These are phyloP conservation scores for Starmerella etchellsii DNA, from an alignment of 805 yeast species.

Conservation along the genomic window DNA sequence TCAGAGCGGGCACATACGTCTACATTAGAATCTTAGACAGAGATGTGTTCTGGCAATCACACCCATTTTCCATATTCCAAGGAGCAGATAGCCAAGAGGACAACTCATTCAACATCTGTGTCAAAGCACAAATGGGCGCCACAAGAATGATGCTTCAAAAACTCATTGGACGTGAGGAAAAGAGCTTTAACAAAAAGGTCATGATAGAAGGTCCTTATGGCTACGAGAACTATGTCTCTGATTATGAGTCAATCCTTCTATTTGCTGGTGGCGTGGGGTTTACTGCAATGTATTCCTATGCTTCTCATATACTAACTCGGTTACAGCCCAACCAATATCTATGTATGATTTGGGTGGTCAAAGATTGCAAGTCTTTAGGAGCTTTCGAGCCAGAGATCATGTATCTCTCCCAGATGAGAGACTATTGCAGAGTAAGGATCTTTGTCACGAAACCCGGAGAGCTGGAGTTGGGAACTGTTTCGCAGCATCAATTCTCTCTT, in stretches of 20 bases:
- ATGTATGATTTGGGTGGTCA: conserved; percentile 24
- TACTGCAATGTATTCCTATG: conserved; percentile 43
- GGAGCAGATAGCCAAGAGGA: conserved; percentile 27
- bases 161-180: conserved; percentile 25
- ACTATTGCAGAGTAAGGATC: conserved; percentile 9
- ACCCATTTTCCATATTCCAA: conserved; percentile 46
- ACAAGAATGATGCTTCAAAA: conserved; percentile 32
- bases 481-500: background rate
- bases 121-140: conserved; percentile 44
- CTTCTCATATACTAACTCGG: conserved; percentile 24
- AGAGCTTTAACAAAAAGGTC: conserved; percentile 27
- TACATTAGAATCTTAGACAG: conserved; percentile 43
- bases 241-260: conserved; percentile 37
- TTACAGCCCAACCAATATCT: conserved; percentile 14
- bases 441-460: conserved; percentile 14
- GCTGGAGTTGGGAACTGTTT: conserved; percentile 4
- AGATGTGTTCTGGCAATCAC: conserved; percentile 53
- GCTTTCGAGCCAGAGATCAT: conserved; percentile 39
- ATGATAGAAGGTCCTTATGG: conserved; percentile 56
- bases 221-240: conserved; percentile 33
- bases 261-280: conserved; percentile 58
- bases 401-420: conserved; percentile 26
- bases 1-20: conserved; percentile 46
- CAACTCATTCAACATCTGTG: conserved; percentile 34
- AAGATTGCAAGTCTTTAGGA: conserved; percentile 31